Evolutionary conservation across 2,329 filamentous ascomycete genomes (phyloP).

Genomic region (Diplocarpon mali): DNA sequence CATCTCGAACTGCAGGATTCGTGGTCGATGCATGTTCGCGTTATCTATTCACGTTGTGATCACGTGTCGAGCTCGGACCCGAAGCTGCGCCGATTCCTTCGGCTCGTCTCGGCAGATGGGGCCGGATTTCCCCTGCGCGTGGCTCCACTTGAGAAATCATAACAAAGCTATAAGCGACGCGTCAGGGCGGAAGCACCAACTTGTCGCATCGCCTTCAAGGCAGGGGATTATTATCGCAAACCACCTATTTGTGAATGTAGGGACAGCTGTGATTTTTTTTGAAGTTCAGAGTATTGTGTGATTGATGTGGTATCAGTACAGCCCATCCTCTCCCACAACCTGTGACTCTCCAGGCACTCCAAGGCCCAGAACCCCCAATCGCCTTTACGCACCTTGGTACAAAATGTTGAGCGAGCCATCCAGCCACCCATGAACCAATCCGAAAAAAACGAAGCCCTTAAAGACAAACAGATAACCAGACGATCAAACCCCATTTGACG

Average conservation of each 20-base stretch:
- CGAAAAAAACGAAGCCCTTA: slow-evolving; percentile 12
- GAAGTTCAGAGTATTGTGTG: slow-evolving; percentile 7
- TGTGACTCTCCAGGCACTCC: background rate
- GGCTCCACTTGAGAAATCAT: slow-evolving; percentile 4
- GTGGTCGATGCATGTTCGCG: too few species aligned
- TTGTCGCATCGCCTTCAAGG: background rate
- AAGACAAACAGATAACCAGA: slow-evolving; percentile 7
- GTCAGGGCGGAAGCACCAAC: background rate
- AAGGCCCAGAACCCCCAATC: slow-evolving; percentile 3
- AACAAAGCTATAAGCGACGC: slow-evolving; percentile 9
- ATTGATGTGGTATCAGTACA: slow-evolving; percentile 20
- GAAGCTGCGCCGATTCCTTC: background rate
- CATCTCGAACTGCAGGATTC: too few species aligned
- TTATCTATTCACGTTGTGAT: too few species aligned
- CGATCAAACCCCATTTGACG: slow-evolving; percentile 9
- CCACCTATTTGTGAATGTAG: too few species aligned
- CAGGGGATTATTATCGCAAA: background rate
- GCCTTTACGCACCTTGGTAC: slow-evolving; percentile 4
- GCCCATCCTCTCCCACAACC: background rate
- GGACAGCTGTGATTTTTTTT: background rate
- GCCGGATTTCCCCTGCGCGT: background rate
- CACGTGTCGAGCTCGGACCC: too few species aligned
- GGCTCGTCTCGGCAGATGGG: background rate
- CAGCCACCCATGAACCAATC: slow-evolving; percentile 6
- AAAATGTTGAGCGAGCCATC: slow-evolving; percentile 1